phyloP scores from a whole-genome alignment of 495 filamentous ascomycete species.

The Penicillium paxilli region DNA sequence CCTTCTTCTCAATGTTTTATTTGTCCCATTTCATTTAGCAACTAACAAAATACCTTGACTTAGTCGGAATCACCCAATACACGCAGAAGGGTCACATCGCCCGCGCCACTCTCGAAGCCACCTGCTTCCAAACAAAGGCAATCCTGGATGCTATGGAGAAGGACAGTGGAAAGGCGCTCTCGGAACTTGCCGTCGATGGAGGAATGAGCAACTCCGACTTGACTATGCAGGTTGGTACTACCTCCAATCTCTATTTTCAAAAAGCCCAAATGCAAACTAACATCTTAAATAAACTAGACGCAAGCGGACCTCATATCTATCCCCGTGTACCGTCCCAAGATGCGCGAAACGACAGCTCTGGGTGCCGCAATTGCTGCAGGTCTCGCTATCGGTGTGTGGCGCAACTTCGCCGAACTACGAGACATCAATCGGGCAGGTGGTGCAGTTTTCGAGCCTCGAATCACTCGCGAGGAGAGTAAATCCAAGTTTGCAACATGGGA shows the following conservation, averaged over 20 bases:
- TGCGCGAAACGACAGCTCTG: constrained; percentile 92
- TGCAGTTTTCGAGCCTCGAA: constrained; percentile 68
- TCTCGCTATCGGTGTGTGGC: constrained; percentile 81
- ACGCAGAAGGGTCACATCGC: constrained; percentile 91
- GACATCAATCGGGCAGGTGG: constrained; percentile 74
- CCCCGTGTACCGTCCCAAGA: constrained; percentile 51
- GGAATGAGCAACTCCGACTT: constrained; percentile 93
- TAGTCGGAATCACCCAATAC: constrained; percentile 88
- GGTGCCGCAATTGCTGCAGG: constrained; percentile 95
- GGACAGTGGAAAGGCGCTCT: constrained; percentile 79
- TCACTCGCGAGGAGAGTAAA: constrained; percentile 59
- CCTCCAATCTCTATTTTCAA: neutral
- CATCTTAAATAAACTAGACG: constrained; percentile 21
- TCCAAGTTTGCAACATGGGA: constrained; percentile 76
- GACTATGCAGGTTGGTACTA: constrained; percentile 70
- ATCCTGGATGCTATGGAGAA: constrained; percentile 95
- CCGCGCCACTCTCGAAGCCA: constrained; percentile 89
- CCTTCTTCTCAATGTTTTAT: neutral
- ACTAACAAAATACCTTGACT: neutral
- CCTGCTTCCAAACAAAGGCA: constrained; percentile 93
- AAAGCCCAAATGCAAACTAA: neutral
- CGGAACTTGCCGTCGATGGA: constrained; percentile 83
- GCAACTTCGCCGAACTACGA: constrained; percentile 73
- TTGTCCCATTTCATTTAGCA: too few species aligned
- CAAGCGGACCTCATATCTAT: constrained; percentile 47